Evolutionary conservation across 2,329 filamentous ascomycete genomes (phyloP).

Genomic region (Aspergillus quadrilineatus): DNA sequence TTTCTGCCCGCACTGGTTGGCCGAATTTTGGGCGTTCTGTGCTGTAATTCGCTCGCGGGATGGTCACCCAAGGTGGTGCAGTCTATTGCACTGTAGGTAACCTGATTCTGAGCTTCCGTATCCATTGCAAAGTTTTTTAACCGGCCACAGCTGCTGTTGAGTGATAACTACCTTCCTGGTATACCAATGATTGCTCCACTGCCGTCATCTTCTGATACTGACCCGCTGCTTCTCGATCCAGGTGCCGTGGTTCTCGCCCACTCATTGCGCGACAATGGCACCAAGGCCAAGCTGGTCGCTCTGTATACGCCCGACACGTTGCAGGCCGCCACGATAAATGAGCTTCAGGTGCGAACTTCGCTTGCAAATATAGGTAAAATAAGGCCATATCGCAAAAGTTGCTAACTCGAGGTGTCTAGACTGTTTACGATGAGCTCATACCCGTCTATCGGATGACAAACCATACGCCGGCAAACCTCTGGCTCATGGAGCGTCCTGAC

Average conservation of each 20-base stretch:
- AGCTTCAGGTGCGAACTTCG: constrained; percentile 64
- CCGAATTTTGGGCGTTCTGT: constrained; percentile 1
- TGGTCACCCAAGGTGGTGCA: constrained; percentile 52
- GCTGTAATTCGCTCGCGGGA: constrained; percentile 24
- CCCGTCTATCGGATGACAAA: constrained; percentile 79
- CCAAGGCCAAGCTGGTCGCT: constrained; percentile 79
- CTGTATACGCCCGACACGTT: constrained; percentile 80
- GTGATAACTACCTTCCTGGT: constrained; percentile 92
- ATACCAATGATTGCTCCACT: constrained; percentile 30
- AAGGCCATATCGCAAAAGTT: not conserved
- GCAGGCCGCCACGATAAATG: constrained; percentile 69
- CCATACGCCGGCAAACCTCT: constrained; percentile 73
- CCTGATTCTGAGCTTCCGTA: constrained; percentile 5
- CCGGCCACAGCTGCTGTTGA: constrained; percentile 73
- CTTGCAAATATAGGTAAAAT: constrained; percentile 1
- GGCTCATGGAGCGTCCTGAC: constrained; percentile 87
- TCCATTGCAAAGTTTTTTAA: constrained; percentile 7
- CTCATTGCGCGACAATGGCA: constrained; percentile 86
- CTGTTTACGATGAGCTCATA: constrained; percentile 83
- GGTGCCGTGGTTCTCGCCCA: constrained; percentile 92
- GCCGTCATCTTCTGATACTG: constrained; percentile 5
- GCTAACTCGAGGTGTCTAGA: constrained; percentile 50
- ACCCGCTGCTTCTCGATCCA: constrained; percentile 38
- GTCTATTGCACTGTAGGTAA: constrained; percentile 64
- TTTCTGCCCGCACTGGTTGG: constrained; percentile 1